Evolutionary conservation across 1,284 basidiomycete species (phyloP), one percentile per base, ranked within the genome.

Genomic region (Retiboletus flavoniger): DNA sequence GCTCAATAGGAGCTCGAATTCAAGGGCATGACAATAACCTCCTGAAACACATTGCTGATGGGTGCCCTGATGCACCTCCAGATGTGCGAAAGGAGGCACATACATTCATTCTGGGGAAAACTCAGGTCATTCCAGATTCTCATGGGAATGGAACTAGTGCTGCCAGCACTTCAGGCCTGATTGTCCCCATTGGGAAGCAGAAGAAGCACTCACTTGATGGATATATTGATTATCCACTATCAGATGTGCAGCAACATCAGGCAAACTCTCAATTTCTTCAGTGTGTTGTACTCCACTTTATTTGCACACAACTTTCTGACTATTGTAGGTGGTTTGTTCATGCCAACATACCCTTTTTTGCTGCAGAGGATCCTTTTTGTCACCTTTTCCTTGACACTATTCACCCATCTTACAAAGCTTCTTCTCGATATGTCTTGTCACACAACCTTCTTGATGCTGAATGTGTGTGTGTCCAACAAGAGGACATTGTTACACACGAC

Each of bases 341-440:
- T 50, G 51, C 55, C 3, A 53, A 57, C 34, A 40, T 57, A 24
- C 47, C 55, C 2, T 57, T 57, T 38, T 48, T 52, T 21, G 47
- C 51, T 21, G 47, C 19, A 0, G 31, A 52, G 4, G 19, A 53
- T 26, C 32, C 31, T 28, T 53, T 50, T 31, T 53, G 53, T 38
- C 47, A 46, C 16, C 16, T 24, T 14, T 57, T 52, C 11, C 51
- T 57, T 9, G 28, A 57, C 9, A 44, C 43, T 21, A 46, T 57
- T 26, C 17, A 26, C 4, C 47, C 43, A 29, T 57, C 51, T 7
- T 57, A 57, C 44, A 51, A 38, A 17, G 19, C 39, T 7, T 50
- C 42, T 46, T 50, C 35, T 29, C 35, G 9, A 48, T 46, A 47
- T 31, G 31, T 40, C 3, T 4, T 40, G 3, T 40, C 38, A 40